Conservation (phyloP, 352 stramenopile genomes). For the Pythium guiyangense region DNA sequence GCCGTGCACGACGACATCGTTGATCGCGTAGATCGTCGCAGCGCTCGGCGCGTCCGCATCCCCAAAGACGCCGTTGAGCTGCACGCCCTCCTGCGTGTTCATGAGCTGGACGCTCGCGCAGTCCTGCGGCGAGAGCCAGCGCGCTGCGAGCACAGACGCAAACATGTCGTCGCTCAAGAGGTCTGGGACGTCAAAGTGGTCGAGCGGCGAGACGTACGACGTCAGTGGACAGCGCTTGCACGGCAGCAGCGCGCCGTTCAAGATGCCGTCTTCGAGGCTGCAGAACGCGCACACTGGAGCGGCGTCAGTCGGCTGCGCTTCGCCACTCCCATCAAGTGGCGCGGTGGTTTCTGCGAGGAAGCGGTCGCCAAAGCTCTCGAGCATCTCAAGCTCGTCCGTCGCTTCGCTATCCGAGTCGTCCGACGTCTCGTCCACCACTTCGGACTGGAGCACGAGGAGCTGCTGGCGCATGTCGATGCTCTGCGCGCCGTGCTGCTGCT, state of each 20-base stretch:
- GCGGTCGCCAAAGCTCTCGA: conserved; percentile 56
- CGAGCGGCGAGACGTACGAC: conserved; percentile 26
- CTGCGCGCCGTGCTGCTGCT: not conserved
- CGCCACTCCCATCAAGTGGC: not conserved
- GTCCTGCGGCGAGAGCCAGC: conserved; percentile 9
- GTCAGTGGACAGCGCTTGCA: conserved; percentile 58
- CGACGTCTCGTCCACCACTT: conserved; percentile 23
- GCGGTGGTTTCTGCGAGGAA: conserved; percentile 16
- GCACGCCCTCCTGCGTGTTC: conserved; percentile 13
- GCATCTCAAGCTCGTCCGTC: conserved; percentile 34
- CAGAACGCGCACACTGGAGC: conserved; percentile 42
- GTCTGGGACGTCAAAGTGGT: conserved; percentile 49
- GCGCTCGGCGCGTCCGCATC: no score
- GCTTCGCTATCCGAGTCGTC: conserved; percentile 28
- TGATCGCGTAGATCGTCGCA: conserved; percentile 43
- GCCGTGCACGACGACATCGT: conserved; percentile 46
- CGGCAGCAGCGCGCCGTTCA: conserved; percentile 44
- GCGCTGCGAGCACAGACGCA: conserved; percentile 6
- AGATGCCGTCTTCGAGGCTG: conserved; percentile 52
- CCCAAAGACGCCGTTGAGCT: conserved; percentile 1
- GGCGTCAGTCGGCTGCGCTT: not conserved
- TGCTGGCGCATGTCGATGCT: conserved; percentile 3
- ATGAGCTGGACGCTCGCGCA: conserved; percentile 9
- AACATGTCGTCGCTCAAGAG: conserved; percentile 20
- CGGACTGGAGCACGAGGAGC: conserved; percentile 2